phyloP scores from a whole-genome alignment of 345 rosid genomes.

The Citrus cavaleriei region DNA sequence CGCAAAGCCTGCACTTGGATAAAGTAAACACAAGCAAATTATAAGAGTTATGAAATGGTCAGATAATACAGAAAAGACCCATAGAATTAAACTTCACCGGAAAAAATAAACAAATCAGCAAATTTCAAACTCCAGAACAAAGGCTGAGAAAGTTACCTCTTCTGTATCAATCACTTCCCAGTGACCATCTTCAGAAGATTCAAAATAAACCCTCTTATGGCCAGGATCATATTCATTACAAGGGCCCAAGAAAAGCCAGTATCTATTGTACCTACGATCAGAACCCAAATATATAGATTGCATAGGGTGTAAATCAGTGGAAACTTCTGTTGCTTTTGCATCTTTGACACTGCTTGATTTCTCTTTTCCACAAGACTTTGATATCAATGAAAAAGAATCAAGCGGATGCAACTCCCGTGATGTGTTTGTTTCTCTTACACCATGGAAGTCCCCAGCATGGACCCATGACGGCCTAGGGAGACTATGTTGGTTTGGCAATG shows the following conservation, averaged over 20 bases:
- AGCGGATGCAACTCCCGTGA: conserved; percentile 53
- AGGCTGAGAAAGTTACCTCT: conserved; percentile 50
- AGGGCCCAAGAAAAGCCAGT: conserved; percentile 99
- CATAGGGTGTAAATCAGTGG: conserved; percentile 58
- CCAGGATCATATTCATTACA: conserved; percentile 84
- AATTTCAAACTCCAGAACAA: not conserved
- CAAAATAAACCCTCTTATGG: conserved; percentile 90
- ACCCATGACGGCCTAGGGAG: conserved; percentile 66
- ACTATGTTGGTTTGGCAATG: conserved; percentile 41
- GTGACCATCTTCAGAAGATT: conserved; percentile 98
- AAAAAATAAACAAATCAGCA: not conserved
- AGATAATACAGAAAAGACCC: not conserved
- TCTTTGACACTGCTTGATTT: conserved; percentile 28
- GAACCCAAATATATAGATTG: conserved; percentile 90
- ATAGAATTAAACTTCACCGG: not conserved
- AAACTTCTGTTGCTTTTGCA: conserved; percentile 32
- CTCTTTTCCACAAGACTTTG: conserved; percentile 25
- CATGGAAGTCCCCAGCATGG: conserved; percentile 38
- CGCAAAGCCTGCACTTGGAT: conserved; percentile 62
- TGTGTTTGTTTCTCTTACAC: conserved; percentile 28
- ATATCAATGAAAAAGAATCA: conserved; percentile 58
- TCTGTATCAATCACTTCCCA: conserved; percentile 87
- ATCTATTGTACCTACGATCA: conserved; percentile 93
- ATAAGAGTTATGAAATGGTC: not conserved
- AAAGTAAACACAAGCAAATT: conserved; percentile 10